Conservation (phyloP, 2,329 filamentous ascomycete genomes). For the Volutella citrinella region DNA sequence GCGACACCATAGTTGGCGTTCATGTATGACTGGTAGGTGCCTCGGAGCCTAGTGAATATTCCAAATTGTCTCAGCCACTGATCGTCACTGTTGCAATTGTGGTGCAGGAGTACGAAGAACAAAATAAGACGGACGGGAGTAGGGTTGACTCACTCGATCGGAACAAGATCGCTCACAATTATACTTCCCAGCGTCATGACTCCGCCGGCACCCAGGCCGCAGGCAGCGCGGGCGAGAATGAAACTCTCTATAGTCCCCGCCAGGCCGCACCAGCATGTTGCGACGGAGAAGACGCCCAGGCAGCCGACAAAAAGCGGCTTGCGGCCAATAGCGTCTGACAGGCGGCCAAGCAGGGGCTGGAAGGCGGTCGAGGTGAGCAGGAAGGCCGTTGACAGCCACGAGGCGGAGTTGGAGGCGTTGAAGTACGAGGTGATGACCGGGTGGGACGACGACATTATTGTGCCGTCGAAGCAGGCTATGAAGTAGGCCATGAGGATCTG, state of each 20-base stretch:
- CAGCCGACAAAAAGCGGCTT: slow-evolving; percentile 64
- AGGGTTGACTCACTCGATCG: slow-evolving; percentile 55
- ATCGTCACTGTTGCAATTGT: too few relatives aligned
- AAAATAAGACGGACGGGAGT: slow-evolving; percentile 1
- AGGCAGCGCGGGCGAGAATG: slow-evolving; percentile 67
- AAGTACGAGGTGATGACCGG: slow-evolving; percentile 82
- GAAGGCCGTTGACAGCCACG: slow-evolving; percentile 79
- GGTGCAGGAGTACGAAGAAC: too few relatives aligned
- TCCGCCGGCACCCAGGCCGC: slow-evolving; percentile 71
- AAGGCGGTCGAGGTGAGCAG: slow-evolving; percentile 73
- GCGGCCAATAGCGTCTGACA: slow-evolving; percentile 72
- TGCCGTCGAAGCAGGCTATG: slow-evolving; percentile 67
- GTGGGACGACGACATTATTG: slow-evolving; percentile 78
- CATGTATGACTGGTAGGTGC: slow-evolving; percentile 69
- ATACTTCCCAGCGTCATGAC: slow-evolving; percentile 67
- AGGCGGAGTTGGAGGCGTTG: slow-evolving; percentile 71
- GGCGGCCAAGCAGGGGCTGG: slow-evolving; percentile 69
- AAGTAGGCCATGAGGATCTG: slow-evolving; percentile 58
- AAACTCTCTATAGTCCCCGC: slow-evolving; percentile 67
- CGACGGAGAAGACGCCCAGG: slow-evolving; percentile 59
- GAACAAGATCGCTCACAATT: slow-evolving; percentile 70
- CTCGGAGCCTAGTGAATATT: slow-evolving; percentile 43
- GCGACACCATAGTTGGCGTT: slow-evolving; percentile 63
- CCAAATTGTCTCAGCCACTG: slow-evolving; percentile 6
- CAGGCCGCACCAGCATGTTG: slow-evolving; percentile 67